Evolutionary conservation across 108 stramenopile species (phyloP), one percentile per base, ranked within the genome.

Genomic region (Skeletonema costatum): DNA sequence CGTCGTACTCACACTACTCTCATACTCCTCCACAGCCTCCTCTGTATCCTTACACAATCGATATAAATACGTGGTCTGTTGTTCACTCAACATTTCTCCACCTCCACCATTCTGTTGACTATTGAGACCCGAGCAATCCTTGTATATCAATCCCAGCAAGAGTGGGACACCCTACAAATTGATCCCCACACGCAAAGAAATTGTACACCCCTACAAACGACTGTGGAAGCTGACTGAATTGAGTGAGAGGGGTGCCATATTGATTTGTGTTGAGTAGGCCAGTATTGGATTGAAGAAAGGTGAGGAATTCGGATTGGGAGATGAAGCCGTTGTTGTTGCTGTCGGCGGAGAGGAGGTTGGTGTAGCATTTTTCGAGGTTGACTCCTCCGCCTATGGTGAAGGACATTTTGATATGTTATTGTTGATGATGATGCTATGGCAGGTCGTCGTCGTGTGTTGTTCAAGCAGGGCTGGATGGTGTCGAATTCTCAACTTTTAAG

Each of bases 181-280:
- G 58, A 70, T 70, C 53, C 12, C 82, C 82, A 46, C 82, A 83
- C 6, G 82, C 82, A 19, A 77, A 64, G 42, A 64, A 50, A 30
- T 83, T 83, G 64, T 74, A 83, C 0, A 72, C 25, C 4, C 76
- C 66, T 8, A 77, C 39, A 14, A 77, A 70, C 12, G 69, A 53
- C 7, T 21, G 63, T 7, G 76, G 71, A 7, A 83, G 63, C 42
- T 66, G 60, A 17, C 33, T 41, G 35, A 77, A 83, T 25, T 36
- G 0, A 0, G 67, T 60, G 36, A 83, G 77, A 3, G 70, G 53
- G 19, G 64, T 70, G 9, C 76, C 76, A 51, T 67, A 83, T 33
- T 60, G 36, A 36, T 77, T 83, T 10, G 33, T 38, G 48, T 60
- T 39, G 3, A 77, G 32, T 14, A 30, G 33, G 2, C 60, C 76